A percentile compares a stretch with the other conserved stretches of the same genome.
Evolutionary conservation across 148 eudicot species (phyloP).

Genomic region (Selenicereus undatus): DNA sequence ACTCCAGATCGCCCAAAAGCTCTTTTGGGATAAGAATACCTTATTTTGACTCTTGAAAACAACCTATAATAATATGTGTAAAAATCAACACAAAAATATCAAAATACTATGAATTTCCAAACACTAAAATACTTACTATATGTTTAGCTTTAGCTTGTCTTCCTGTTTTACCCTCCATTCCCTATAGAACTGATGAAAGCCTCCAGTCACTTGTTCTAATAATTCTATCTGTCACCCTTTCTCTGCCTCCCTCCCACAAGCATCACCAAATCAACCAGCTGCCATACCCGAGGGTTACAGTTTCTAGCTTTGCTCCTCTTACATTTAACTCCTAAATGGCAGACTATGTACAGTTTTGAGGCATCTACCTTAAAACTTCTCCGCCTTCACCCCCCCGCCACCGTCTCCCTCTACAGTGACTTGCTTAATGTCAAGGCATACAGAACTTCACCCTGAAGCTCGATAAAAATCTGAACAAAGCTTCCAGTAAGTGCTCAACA

Average conservation of each 20-base stretch:
- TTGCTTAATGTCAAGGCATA: neutral
- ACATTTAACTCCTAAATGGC: neutral
- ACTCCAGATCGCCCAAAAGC: too few relatives aligned
- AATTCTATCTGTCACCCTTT: neutral
- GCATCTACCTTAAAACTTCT: neutral
- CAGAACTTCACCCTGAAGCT: neutral
- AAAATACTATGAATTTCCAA: neutral
- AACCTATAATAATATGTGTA: neutral
- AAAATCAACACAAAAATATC: neutral
- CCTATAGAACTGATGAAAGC: neutral
- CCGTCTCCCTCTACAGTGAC: neutral
- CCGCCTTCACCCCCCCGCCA: neutral
- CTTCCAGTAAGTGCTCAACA: neutral
- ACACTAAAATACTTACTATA: neutral
- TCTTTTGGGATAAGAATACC: too few relatives aligned
- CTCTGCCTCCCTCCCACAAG: neutral
- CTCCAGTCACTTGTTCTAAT: neutral
- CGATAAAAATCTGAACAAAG: neutral
- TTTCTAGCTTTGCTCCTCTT: neutral
- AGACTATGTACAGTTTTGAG: neutral
- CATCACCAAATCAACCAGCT: neutral
- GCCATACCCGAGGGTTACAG: neutral
- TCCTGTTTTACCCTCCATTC: neutral
- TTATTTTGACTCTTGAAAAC: neutral
- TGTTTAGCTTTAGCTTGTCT: neutral